Base-by-base conservation (phyloP, 768 basidiomycete genomes). In the Leccinellum rugosiceps region DNA sequence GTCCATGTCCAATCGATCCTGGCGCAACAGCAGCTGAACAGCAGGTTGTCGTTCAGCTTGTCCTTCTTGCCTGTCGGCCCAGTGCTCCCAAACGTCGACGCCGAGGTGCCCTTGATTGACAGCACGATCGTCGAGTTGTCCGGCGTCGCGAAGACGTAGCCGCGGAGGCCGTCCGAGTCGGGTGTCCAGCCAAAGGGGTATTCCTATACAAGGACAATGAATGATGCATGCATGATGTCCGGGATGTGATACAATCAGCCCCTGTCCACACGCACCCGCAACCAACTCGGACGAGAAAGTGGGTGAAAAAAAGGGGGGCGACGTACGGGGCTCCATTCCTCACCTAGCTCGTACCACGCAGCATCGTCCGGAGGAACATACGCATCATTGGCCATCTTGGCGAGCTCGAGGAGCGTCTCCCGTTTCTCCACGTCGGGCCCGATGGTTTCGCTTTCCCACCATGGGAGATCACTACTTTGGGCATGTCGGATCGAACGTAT, bases 1-100 rank as follows among this genome's bases (percentile, higher is more conserved):
- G 88, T 85, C 96, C 96, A 98, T 17, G 90, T 84, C 86, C 92
- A 96, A 66, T 92, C 92, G 28, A 97, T 82, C 17, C 84, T 77
- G 0, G 96, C 96, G 71, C 96, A 98, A 73, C 96, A 98, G 68
- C 96, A 98, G 60, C 87, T 89, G 72, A 96, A 96, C 57, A 98
- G 73, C 6, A 97, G 71, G 63, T 95, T 98, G 70, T 98, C 94
- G 75, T 98, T 98, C 53, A 90, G 69, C 73, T 90, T 95, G 77
- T 98, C 96, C 67, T 94, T 96, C 76, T 84, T 86, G 3, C 79
- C 79, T n/a, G 96, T 98, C 14, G 87, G 86, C 0, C 93, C 92
- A 1, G 85, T 86, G 19, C 87, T 82, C 1, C 90, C 83, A 52
- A 92, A 81, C 10, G 85, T 50, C 3, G 82, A 83, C 0, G 90